These are phyloP conservation scores for Marasmius oreades DNA, from an alignment of 1,284 basidiomycete species.

Conservation along the genomic window DNA sequence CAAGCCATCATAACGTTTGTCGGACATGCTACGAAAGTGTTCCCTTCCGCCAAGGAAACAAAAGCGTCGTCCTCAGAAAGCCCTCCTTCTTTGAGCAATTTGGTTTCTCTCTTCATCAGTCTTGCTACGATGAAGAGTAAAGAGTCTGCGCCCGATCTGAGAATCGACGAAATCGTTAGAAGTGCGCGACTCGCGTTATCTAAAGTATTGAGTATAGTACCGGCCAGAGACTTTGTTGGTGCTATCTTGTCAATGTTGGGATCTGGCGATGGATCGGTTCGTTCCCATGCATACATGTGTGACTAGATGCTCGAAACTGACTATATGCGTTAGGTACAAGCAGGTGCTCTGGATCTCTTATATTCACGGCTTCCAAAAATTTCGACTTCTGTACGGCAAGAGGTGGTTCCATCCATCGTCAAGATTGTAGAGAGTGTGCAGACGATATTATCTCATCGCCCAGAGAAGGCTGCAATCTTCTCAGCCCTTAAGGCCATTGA, in stretches of 20 bases:
- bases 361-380: conserved; percentile 63
- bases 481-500: conserved; percentile 59
- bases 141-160: conserved; percentile 29
- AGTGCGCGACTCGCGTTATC: conserved; percentile 46
- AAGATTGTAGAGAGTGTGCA: conserved; percentile 51
- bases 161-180: conserved; percentile 40
- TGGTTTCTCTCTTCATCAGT: conserved; percentile 44
- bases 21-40: conserved; percentile 41
- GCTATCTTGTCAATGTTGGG: conserved; percentile 52
- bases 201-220: conserved; percentile 54
- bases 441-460: conserved; percentile 40
- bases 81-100: conserved; percentile 26
- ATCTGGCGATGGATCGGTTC: conserved; percentile 35
- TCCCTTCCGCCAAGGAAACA: conserved; percentile 15
- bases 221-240: conserved; percentile 61
- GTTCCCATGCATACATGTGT: neutral
- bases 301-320: neutral
- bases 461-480: conserved; percentile 34
- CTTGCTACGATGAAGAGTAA: conserved; percentile 34
- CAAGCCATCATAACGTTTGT: conserved; percentile 64
- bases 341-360: conserved; percentile 64
- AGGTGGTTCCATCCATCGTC: conserved; percentile 44
- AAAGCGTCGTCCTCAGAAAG: conserved; percentile 19
- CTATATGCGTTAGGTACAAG: conserved; percentile 46
- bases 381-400: conserved; percentile 52